These are phyloP conservation scores for Samsoniella hepiali DNA, from an alignment of 2,329 filamentous ascomycete species.

Conservation along the genomic window DNA sequence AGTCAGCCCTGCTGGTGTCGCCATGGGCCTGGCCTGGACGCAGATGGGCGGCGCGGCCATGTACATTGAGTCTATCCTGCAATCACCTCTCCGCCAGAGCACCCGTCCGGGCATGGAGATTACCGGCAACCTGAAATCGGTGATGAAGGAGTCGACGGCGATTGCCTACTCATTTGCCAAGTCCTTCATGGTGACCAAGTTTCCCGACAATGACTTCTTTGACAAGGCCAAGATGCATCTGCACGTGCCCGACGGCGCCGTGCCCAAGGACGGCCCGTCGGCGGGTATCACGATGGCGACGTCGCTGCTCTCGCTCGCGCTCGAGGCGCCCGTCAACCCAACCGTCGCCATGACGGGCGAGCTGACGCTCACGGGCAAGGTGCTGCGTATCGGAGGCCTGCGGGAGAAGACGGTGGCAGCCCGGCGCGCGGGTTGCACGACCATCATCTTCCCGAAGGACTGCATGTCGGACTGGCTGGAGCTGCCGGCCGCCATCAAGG, in stretches of 20 bases:
- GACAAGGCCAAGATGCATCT: slow-evolving; percentile 93
- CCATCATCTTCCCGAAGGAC: slow-evolving; percentile 90
- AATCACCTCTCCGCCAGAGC: slow-evolving; percentile 70
- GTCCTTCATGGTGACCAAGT: slow-evolving; percentile 77
- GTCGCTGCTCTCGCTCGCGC: slow-evolving; percentile 77
- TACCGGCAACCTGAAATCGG: slow-evolving; percentile 89
- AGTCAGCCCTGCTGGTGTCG: slow-evolving; percentile 85
- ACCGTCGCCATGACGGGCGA: slow-evolving; percentile 98
- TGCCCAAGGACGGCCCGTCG: slow-evolving; percentile 88
- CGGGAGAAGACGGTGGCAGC: slow-evolving; percentile 97
- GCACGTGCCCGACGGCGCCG: slow-evolving; percentile 94
- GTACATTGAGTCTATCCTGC: slow-evolving; percentile 95
- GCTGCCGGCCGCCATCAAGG: slow-evolving; percentile 96
- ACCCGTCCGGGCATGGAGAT: slow-evolving; percentile 81
- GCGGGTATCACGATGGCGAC: slow-evolving; percentile 99
- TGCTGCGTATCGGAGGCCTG: slow-evolving; percentile 87
- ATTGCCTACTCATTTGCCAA: slow-evolving; percentile 98
- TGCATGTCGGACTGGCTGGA: slow-evolving; percentile 98
- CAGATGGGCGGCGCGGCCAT: slow-evolving; percentile 94
- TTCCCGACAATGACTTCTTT: slow-evolving; percentile 91
- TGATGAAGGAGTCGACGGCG: slow-evolving; percentile 96
- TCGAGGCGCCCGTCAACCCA: slow-evolving; percentile 74
- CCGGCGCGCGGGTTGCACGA: slow-evolving; percentile 85
- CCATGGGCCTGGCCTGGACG: slow-evolving; percentile 98
- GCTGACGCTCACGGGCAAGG: slow-evolving; percentile 93